These are phyloP conservation scores for Diaporthe sp. DNA, from an alignment of 2,329 filamentous ascomycete genomes.

Conservation along the genomic window DNA sequence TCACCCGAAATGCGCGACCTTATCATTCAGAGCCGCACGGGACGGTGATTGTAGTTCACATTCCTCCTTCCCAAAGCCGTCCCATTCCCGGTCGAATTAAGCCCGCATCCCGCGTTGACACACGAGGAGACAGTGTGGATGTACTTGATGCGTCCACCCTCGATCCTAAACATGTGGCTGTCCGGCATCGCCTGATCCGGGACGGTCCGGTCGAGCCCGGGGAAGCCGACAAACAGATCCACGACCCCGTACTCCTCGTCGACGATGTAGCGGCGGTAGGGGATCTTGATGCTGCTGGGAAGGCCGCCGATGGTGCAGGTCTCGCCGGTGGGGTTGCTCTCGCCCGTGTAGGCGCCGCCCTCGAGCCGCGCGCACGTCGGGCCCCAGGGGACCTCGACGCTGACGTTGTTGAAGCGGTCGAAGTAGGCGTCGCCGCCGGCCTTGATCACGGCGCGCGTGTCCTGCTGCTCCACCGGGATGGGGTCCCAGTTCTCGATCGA, in stretches of 20 bases:
- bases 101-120: constrained; percentile 45
- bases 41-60: not conserved
- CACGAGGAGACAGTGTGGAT: constrained; percentile 48
- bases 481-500: constrained; percentile 51
- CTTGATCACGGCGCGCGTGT: constrained; percentile 50
- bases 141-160: constrained; percentile 48
- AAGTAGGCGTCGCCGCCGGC: constrained; percentile 52
- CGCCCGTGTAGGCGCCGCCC: constrained; percentile 47
- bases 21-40: not conserved
- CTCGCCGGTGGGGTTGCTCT: constrained; percentile 38
- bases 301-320: constrained; percentile 46
- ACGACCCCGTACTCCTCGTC: constrained; percentile 49
- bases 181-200: constrained; percentile 44
- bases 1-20: not conserved
- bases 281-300: constrained; percentile 46
- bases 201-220: constrained; percentile 43
- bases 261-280: constrained; percentile 49
- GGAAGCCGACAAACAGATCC: constrained; percentile 48
- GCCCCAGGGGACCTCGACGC: constrained; percentile 47
- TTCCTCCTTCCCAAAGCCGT: not conserved
- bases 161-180: constrained; percentile 49
- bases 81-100: constrained; percentile 25
- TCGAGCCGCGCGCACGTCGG: constrained; percentile 48
- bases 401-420: constrained; percentile 47
- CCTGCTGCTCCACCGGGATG: constrained; percentile 50